Evolutionary conservation across 306 rosid genomes (phyloP).

Genomic region (Malus orientalis): DNA sequence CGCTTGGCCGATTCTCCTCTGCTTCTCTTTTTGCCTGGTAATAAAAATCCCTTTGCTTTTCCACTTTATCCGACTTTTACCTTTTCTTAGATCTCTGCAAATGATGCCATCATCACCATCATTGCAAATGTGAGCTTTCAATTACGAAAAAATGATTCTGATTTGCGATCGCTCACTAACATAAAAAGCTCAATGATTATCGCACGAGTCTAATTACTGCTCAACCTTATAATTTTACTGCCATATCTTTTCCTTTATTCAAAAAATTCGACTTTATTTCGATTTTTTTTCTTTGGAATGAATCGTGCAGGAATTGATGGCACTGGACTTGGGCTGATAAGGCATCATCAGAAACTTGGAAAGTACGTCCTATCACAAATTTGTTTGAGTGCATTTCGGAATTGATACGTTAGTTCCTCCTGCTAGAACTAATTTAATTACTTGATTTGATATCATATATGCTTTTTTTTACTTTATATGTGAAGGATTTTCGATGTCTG

Average conservation of each 20-base stretch:
- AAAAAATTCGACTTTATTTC: neutral
- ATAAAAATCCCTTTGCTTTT: neutral
- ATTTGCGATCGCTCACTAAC: neutral
- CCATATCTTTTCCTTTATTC: neutral
- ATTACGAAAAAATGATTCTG: neutral
- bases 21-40: constrained; percentile 75
- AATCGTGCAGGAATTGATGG: constrained; percentile 66
- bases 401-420: neutral
- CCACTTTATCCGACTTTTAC: neutral
- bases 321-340: constrained; percentile 72
- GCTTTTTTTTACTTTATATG: neutral
- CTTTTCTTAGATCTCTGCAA: neutral
- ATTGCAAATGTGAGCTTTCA: neutral
- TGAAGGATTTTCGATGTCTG: constrained; percentile 69
- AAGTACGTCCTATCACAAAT: constrained; percentile 38
- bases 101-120: neutral
- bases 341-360: constrained; percentile 56
- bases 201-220: neutral
- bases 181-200: neutral
- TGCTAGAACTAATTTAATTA: neutral
- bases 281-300: neutral
- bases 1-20: constrained; percentile 48
- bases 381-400: neutral
- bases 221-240: neutral
- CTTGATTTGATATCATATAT: neutral